phyloP scores from a whole-genome alignment of 129 eudicot species.

The Chrysanthemum seticuspe region DNA sequence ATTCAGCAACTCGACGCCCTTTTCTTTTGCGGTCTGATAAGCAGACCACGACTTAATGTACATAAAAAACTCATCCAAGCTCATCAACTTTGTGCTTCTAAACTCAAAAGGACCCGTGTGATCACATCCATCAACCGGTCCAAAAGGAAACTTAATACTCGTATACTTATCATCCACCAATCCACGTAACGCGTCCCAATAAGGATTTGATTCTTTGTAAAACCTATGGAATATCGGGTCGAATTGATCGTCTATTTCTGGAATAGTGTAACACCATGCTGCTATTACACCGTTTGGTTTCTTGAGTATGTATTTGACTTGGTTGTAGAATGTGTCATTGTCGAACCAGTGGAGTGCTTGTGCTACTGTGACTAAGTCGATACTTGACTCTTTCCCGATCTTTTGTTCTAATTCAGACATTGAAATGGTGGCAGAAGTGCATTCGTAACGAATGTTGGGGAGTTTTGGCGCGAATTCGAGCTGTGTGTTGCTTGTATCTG shows the following conservation, averaged over 20 bases:
- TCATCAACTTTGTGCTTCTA: conserved; percentile 41
- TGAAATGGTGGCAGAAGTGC: conserved; percentile 51
- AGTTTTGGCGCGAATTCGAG: conserved; percentile 70
- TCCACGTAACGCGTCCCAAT: conserved; percentile 40
- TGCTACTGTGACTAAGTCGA: conserved; percentile 67
- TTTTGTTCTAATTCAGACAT: conserved; percentile 28
- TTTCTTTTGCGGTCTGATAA: conserved; percentile 57
- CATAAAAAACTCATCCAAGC: conserved; percentile 41
- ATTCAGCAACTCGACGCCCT: conserved; percentile 67
- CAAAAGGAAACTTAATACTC: conserved; percentile 58
- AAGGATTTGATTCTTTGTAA: conserved; percentile 41
- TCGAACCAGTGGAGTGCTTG: conserved; percentile 84
- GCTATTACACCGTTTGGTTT: conserved; percentile 76
- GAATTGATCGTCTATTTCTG: conserved; percentile 34
- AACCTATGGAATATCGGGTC: conserved; percentile 35
- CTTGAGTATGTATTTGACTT: conserved; percentile 55
- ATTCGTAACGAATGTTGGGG: conserved; percentile 55
- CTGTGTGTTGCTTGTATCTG: conserved; percentile 76
- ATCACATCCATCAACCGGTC: conserved; percentile 56
- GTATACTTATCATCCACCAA: conserved; percentile 52
- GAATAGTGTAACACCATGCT: conserved; percentile 75
- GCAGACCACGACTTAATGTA: conserved; percentile 67
- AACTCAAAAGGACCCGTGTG: conserved; percentile 69
- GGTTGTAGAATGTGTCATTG: conserved; percentile 51
- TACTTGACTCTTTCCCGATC: conserved; percentile 37